Base-by-base conservation (phyloP, 2,329 filamentous ascomycete genomes). In the Clonostachys rhizophaga region DNA sequence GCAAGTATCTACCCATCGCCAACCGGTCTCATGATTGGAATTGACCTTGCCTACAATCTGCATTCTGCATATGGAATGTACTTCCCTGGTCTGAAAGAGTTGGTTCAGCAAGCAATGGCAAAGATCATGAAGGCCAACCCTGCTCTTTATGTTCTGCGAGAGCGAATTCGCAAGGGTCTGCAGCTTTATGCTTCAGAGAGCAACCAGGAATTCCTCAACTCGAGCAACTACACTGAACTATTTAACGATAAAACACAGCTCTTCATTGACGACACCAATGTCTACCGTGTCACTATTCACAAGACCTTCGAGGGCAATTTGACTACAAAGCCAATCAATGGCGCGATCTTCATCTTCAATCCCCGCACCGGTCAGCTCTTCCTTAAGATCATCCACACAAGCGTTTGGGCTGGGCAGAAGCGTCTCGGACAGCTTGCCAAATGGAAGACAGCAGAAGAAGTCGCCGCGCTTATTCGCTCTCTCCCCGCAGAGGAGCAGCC, bases 41-140 rank as follows among this genome's bases (percentile, higher is more conserved):
- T 99, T 51, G 94, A 99, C 71, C 78, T 99, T 59, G 92, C 94
- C 0, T 99, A 99, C 78, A 99, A 99, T 66, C 72, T 99, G 39
- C 97, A 97, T 74, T 97, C 94, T 8, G 94, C 94, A 0, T 99
- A 96, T 58, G 94, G 94, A 45, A 92, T 96, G 71, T 99, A 96
- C 74, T 99, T 99, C 83, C 94, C 94, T 43, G 94, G 94, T 61
- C 72, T 99, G 51, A 99, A 99, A 77, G 87, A 91, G 43, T 80
- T 99, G 20, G 76, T 99, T 24, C 95, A 99, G 68, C 92, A 97
- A 66, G 94, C 95, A 6, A 99, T 99, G 95, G 91, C 91, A 43
- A 99, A 99, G 83, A 84, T 99, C 64, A 99, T 99, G 94, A 99
- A 99, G 72, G 92, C 94, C 36, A 99, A 99, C 62, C 94, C 94